Evolutionary conservation across 495 filamentous ascomycete genomes (phyloP).

Genomic region (Peziza echinospora): DNA sequence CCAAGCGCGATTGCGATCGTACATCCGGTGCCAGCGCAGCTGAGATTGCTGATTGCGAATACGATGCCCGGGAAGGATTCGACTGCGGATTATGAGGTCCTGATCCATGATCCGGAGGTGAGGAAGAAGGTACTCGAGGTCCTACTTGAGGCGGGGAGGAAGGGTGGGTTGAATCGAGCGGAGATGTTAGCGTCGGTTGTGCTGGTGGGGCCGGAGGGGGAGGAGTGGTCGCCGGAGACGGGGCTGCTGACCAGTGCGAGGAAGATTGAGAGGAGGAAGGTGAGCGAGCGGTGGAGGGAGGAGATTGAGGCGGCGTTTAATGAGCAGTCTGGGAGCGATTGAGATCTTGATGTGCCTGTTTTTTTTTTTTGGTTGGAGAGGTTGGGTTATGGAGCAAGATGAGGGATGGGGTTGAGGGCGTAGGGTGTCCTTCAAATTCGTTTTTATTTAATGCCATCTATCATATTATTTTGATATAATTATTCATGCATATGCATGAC

Average conservation of each 20-base stretch:
- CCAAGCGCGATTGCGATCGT: background rate
- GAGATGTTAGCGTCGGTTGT: background rate
- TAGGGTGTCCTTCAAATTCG: no score
- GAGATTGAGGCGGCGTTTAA: background rate
- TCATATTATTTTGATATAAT: no score
- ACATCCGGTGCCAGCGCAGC: background rate
- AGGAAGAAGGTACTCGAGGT: background rate
- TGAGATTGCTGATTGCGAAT: background rate
- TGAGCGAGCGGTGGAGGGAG: background rate
- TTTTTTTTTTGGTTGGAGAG: no score
- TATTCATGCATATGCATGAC: no score
- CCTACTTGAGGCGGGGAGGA: background rate
- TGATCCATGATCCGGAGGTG: background rate
- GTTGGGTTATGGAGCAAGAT: no score
- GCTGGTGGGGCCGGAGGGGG: background rate
- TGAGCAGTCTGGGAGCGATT: background rate
- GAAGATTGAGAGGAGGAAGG: background rate
- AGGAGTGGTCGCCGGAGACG: background rate
- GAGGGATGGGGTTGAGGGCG: no score
- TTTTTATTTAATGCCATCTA: no score
- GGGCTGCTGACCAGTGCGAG: background rate
- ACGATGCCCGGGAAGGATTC: background rate
- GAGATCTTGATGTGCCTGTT: no score
- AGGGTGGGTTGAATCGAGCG: background rate
- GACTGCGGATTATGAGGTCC: background rate